A percentile compares a stretch with the other conserved stretches of the same genome.
Conservation (phyloP, 495 filamentous ascomycete species). For the Penicillium odoratum region DNA sequence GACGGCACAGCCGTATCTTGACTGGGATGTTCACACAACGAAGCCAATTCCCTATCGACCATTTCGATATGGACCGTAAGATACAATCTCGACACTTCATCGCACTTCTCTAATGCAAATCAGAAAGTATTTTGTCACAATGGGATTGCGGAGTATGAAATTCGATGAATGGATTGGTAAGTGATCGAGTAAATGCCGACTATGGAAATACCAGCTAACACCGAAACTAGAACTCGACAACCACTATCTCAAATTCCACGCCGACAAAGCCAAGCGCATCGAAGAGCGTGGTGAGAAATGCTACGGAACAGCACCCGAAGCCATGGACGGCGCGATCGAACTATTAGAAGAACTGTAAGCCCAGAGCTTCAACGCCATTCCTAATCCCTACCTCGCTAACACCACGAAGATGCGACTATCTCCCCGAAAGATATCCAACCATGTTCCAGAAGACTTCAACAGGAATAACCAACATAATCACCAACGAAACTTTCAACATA, state of each 20-base stretch:
- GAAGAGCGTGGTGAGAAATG: conserved; percentile 68
- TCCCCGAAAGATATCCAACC: conserved; percentile 77
- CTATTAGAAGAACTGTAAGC: conserved; percentile 70
- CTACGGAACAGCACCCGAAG: conserved; percentile 70
- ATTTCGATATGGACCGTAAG: conserved; percentile 74
- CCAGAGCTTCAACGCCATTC: conserved; percentile 1
- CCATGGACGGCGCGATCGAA: conserved; percentile 75
- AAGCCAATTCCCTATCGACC: conserved; percentile 84
- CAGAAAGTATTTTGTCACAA: conserved; percentile 70
- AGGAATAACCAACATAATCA: conserved; percentile 71
- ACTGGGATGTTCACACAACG: conserved; percentile 70
- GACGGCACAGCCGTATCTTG: conserved; percentile 61
- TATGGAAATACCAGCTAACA: conserved; percentile 1
- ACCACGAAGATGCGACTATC: conserved; percentile 55
- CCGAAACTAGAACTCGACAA: conserved; percentile 68
- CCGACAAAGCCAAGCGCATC: conserved; percentile 70
- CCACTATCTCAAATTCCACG: conserved; percentile 74
- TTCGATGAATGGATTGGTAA: conserved; percentile 80
- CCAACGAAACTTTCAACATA: conserved; percentile 73
- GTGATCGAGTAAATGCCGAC: not conserved
- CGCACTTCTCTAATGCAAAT: not conserved
- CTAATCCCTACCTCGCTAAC: not conserved
- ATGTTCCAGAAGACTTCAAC: conserved; percentile 64
- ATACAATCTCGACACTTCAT: not conserved
- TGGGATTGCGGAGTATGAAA: conserved; percentile 77